Evolutionary conservation across 2,329 filamentous ascomycete genomes (phyloP).

Genomic region (Aspergillus udagawae): DNA sequence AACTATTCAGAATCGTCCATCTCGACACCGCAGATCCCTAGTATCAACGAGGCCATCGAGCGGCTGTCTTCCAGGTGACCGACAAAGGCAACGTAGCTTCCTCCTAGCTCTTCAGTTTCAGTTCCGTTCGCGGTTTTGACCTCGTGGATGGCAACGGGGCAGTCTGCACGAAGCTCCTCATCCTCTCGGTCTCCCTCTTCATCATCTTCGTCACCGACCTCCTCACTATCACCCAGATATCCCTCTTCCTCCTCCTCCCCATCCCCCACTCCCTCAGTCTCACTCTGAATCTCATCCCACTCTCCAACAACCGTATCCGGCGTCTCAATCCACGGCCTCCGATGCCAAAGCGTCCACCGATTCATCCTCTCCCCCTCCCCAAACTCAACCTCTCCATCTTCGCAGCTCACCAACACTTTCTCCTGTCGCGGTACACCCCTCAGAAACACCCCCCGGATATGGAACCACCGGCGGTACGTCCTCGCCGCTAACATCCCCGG

Average conservation of each 20-base stretch:
- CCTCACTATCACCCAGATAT: not conserved
- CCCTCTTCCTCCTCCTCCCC: not conserved
- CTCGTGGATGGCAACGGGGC: slow-evolving; percentile 9
- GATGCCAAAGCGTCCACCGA: no score
- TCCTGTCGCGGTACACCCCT: no score
- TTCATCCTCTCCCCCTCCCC: no score
- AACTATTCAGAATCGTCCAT: not conserved
- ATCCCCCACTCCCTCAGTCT: no score
- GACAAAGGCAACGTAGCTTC: slow-evolving; percentile 9
- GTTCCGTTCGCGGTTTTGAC: not conserved
- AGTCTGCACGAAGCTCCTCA: slow-evolving; percentile 2
- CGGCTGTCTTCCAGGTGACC: slow-evolving; percentile 11
- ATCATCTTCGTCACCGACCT: not conserved
- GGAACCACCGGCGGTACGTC: no score
- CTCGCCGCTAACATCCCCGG: no score
- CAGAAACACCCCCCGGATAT: no score
- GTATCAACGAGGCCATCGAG: slow-evolving; percentile 10
- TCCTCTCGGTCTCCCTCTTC: not conserved
- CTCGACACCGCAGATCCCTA: slow-evolving; percentile 9
- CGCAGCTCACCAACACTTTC: no score
- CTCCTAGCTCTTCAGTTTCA: not conserved
- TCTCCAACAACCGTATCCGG: no score
- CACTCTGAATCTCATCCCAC: no score
- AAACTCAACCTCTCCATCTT: no score
- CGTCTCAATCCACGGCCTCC: no score